Evolutionary conservation across 345 rosid species (phyloP).

Genomic region (Boechera divaricarpa): DNA sequence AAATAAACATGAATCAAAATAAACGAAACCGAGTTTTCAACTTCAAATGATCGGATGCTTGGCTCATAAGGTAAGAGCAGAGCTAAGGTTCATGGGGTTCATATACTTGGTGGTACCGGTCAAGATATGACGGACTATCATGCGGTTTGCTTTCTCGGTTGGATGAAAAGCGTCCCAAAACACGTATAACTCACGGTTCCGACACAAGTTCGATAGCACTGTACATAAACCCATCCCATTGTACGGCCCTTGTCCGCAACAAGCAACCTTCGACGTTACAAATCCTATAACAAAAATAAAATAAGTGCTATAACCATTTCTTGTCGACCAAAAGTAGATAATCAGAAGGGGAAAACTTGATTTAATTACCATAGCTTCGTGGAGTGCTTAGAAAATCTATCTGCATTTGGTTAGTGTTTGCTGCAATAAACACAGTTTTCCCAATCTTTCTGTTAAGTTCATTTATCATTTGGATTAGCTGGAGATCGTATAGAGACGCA

Average conservation of each 20-base stretch:
- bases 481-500: slow-evolving; percentile 66
- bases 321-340: not conserved
- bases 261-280: slow-evolving; percentile 72
- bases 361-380: slow-evolving; percentile 57
- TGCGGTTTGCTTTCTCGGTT: slow-evolving; percentile 68
- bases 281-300: slow-evolving; percentile 59
- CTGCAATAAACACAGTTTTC: slow-evolving; percentile 58
- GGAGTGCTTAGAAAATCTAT: slow-evolving; percentile 64
- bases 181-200: slow-evolving; percentile 62
- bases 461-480: slow-evolving; percentile 58
- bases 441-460: slow-evolving; percentile 53
- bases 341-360: not conserved
- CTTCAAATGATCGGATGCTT: not conserved
- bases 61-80: slow-evolving; percentile 58
- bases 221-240: slow-evolving; percentile 93
- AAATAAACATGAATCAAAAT: not conserved
- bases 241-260: slow-evolving; percentile 93
- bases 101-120: slow-evolving; percentile 59
- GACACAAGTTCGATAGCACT: slow-evolving; percentile 69
- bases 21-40: not conserved
- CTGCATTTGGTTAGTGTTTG: slow-evolving; percentile 55
- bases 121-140: slow-evolving; percentile 61
- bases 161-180: slow-evolving; percentile 97
- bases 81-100: slow-evolving; percentile 92
- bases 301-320: not conserved